Evolutionary conservation across 2,329 filamentous ascomycete genomes (phyloP).

Genomic region (Akanthomyces uredinophilus): DNA sequence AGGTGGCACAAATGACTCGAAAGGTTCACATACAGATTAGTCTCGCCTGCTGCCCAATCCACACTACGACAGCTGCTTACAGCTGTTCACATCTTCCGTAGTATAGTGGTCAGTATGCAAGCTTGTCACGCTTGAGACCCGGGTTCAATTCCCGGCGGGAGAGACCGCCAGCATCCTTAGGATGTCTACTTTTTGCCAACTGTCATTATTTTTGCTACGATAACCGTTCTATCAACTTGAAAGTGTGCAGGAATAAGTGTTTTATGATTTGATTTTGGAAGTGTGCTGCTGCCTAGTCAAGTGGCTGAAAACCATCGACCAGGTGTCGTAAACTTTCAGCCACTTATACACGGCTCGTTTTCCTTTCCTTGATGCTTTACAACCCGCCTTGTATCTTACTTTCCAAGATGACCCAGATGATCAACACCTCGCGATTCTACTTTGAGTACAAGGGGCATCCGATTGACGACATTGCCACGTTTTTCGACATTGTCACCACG

Average conservation of each 20-base stretch:
- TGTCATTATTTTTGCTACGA: neutral
- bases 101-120: conserved; percentile 23
- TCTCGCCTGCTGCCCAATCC: neutral
- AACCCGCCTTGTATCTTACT: neutral
- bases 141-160: conserved; percentile 22
- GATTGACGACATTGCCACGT: neutral
- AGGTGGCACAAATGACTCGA: too few relatives aligned
- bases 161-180: conserved; percentile 16
- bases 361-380: too few relatives aligned
- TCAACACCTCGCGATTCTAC: conserved; percentile 3
- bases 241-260: too few relatives aligned
- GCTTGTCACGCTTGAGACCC: conserved; percentile 22
- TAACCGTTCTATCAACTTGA: too few relatives aligned
- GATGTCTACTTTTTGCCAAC: conserved; percentile 6
- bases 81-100: conserved; percentile 17
- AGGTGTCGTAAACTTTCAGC: too few relatives aligned
- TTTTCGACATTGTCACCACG: neutral
- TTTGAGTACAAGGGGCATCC: conserved; percentile 11
- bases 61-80: conserved; percentile 16
- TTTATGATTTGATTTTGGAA: neutral
- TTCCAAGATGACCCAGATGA: neutral
- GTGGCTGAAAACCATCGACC: too few relatives aligned
- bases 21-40: neutral
- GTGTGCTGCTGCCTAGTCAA: neutral
- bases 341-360: too few relatives aligned